Evolutionary conservation across 2,329 filamentous ascomycete species (phyloP).

Genomic region (Aspergillus pseudoviridinutans): DNA sequence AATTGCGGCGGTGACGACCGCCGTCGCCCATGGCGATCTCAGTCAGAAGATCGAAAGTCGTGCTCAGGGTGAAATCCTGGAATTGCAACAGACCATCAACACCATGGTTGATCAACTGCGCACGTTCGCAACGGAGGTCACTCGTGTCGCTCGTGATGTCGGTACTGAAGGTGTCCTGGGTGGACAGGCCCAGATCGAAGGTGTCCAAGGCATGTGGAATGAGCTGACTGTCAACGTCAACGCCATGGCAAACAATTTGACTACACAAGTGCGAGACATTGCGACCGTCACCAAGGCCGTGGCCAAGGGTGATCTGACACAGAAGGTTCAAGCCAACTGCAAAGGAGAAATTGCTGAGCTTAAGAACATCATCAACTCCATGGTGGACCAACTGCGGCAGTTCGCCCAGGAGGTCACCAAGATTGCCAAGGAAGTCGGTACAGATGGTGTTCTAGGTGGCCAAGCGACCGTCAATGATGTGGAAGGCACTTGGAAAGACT

Average conservation of each 20-base stretch:
- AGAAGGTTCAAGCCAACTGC: slow-evolving; percentile 91
- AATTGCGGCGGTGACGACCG: slow-evolving; percentile 79
- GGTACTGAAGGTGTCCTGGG: slow-evolving; percentile 79
- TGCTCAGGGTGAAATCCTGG: slow-evolving; percentile 75
- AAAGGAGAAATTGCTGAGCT: slow-evolving; percentile 89
- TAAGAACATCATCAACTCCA: slow-evolving; percentile 98
- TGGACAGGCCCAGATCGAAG: slow-evolving; percentile 77
- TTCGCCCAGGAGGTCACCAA: slow-evolving; percentile 97
- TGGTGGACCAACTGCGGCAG: slow-evolving; percentile 96
- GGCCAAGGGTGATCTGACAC: slow-evolving; percentile 82
- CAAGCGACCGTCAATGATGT: slow-evolving; percentile 96
- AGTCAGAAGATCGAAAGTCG: slow-evolving; percentile 81
- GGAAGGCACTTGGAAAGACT: slow-evolving; percentile 92
- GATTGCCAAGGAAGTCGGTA: slow-evolving; percentile 93
- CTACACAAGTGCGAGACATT: slow-evolving; percentile 90
- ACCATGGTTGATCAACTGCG: slow-evolving; percentile 84
- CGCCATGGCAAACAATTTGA: slow-evolving; percentile 83
- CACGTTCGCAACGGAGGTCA: slow-evolving; percentile 80
- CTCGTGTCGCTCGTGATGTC: slow-evolving; percentile 76
- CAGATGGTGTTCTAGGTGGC: slow-evolving; percentile 87
- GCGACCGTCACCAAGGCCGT: slow-evolving; percentile 70
- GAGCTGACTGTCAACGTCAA: slow-evolving; percentile 82
- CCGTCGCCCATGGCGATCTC: slow-evolving; percentile 76
- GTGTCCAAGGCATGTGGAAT: slow-evolving; percentile 85
- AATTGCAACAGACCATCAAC: slow-evolving; percentile 81